Evolutionary conservation across 2,329 filamentous ascomycete genomes (phyloP).

Genomic region (Aspergillus tubingensis): DNA sequence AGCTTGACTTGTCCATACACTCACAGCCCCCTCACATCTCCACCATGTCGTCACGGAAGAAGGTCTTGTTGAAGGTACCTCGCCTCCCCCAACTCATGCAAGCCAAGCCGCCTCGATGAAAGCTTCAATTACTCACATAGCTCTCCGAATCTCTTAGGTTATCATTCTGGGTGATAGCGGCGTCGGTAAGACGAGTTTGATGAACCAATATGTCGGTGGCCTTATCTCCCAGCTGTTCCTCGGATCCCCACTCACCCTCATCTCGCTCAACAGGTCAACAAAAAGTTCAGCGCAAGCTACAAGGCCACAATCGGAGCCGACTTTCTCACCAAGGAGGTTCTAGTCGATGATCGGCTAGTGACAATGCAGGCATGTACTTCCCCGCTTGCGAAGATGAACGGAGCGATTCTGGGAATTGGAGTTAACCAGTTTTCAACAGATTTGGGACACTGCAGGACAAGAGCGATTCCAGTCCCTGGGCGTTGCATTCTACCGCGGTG

Average conservation of each 20-base stretch:
- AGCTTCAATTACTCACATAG: conserved; percentile 12
- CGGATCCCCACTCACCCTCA: conserved; percentile 18
- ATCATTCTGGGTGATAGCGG: conserved; percentile 99
- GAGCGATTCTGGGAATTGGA: background rate
- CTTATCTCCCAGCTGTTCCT: conserved; percentile 5
- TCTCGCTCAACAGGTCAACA: conserved; percentile 75
- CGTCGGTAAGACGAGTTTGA: conserved; percentile 98
- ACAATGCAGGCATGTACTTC: conserved; percentile 81
- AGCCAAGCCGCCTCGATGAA: background rate
- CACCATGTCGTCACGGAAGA: conserved; percentile 78
- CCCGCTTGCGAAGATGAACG: background rate
- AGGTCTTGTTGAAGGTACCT: conserved; percentile 82
- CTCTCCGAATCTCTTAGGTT: conserved; percentile 61
- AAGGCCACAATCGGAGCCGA: conserved; percentile 99
- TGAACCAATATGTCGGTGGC: conserved; percentile 98
- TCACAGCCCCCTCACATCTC: conserved; percentile 9
- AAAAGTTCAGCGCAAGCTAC: conserved; percentile 99
- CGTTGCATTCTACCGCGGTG: conserved; percentile 95
- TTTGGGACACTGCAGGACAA: conserved; percentile 97
- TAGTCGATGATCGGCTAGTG: conserved; percentile 94
- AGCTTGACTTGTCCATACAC: conserved; percentile 5
- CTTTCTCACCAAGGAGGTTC: conserved; percentile 95
- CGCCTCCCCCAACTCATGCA: background rate
- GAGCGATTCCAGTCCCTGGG: conserved; percentile 97
- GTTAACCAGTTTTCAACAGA: conserved; percentile 52